Evolutionary conservation across 2,329 filamentous ascomycete species (phyloP).

Genomic region (Cyphellophora attinorum): DNA sequence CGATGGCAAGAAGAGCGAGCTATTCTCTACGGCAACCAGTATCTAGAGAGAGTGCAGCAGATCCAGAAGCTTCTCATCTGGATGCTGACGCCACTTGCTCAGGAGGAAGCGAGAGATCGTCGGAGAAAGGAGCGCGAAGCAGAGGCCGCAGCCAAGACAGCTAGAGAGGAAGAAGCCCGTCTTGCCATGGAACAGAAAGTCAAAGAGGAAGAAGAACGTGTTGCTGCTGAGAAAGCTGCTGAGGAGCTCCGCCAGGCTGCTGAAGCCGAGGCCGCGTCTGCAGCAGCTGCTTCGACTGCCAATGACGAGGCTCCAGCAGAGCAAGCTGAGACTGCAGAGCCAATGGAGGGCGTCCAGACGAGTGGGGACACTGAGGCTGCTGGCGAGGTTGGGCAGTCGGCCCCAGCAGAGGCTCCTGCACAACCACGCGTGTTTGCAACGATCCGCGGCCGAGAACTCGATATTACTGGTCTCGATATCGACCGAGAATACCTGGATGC

Average conservation of each 20-base stretch:
- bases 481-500: slow-evolving; percentile 90
- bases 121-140: slow-evolving; percentile 51
- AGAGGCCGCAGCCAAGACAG: slow-evolving; percentile 52
- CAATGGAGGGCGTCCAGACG: slow-evolving; percentile 71
- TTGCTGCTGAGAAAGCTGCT: slow-evolving; percentile 27
- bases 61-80: slow-evolving; percentile 62
- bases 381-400: slow-evolving; percentile 22
- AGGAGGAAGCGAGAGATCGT: slow-evolving; percentile 66
- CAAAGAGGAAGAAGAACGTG: slow-evolving; percentile 60
- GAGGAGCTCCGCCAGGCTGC: slow-evolving; percentile 49
- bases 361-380: slow-evolving; percentile 28
- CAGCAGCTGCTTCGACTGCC: slow-evolving; percentile 23
- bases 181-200: slow-evolving; percentile 61
- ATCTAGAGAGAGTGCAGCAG: slow-evolving; percentile 59
- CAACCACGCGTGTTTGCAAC: slow-evolving; percentile 66
- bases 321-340: slow-evolving; percentile 25
- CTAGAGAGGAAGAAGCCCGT: slow-evolving; percentile 51
- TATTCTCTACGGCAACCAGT: slow-evolving; percentile 65
- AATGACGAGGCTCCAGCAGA: slow-evolving; percentile 13
- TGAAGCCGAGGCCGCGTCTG: slow-evolving; percentile 34
- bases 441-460: slow-evolving; percentile 76
- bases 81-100: slow-evolving; percentile 70
- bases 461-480: slow-evolving; percentile 90
- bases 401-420: slow-evolving; percentile 31
- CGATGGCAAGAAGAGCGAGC: slow-evolving; percentile 87